Percentiles rank a stretch among this genome's conserved stretches.
Conservation (phyloP, 345 rosid species). For the Nasturtium officinale region DNA sequence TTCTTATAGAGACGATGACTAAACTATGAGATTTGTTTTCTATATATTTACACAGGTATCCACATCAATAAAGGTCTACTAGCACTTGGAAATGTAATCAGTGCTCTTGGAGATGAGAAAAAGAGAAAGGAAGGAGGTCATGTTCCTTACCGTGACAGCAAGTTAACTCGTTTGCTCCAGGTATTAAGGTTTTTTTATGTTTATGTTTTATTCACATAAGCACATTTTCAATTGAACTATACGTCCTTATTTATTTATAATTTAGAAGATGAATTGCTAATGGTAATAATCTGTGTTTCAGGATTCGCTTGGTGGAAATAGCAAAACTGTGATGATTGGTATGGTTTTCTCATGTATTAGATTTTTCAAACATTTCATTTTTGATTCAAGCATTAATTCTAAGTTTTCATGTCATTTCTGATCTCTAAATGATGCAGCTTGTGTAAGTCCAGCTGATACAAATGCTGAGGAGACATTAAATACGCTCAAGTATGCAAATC, state of each 20-base stretch:
- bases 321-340: conserved; percentile 99
- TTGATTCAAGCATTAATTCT: conserved; percentile 15
- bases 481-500: conserved; percentile 95
- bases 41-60: conserved; percentile 53
- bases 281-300: conserved; percentile 36
- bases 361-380: background rate
- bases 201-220: background rate
- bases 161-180: conserved; percentile 96
- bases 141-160: conserved; percentile 98
- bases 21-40: conserved; percentile 19
- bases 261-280: conserved; percentile 3
- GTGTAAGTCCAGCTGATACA: conserved; percentile 99
- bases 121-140: conserved; percentile 97
- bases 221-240: conserved; percentile 2
- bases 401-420: background rate
- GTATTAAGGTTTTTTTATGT: conserved; percentile 36
- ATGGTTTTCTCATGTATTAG: conserved; percentile 38
- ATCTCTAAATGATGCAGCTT: conserved; percentile 56
- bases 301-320: conserved; percentile 99
- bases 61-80: conserved; percentile 94
- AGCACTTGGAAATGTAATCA: conserved; percentile 94
- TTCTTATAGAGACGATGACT: conserved; percentile 6
- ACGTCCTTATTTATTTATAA: background rate
- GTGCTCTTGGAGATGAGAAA: conserved; percentile 94
- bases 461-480: conserved; percentile 97